Conservation (phyloP, 2,329 filamentous ascomycete genomes). For the Sporothrix inflata region DNA sequence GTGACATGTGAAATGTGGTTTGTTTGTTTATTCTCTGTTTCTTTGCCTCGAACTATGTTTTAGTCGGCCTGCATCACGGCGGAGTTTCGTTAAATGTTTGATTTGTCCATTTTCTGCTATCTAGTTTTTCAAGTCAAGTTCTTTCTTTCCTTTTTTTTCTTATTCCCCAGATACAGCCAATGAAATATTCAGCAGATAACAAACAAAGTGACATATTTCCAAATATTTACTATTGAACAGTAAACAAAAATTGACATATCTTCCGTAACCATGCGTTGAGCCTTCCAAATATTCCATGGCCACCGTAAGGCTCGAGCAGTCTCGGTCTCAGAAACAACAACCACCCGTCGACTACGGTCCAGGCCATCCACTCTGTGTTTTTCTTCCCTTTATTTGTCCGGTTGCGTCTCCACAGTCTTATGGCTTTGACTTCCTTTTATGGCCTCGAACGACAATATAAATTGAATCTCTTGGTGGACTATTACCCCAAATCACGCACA, state of each 20-base stretch:
- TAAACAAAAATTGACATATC: neutral
- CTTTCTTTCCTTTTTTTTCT: neutral
- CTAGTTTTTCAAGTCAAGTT: neutral
- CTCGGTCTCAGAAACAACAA: neutral
- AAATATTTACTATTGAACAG: too few species aligned
- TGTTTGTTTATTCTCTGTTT: neutral
- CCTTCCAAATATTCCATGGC: neutral
- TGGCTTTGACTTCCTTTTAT: neutral
- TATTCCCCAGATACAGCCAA: conserved; percentile 22
- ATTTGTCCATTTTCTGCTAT: neutral
- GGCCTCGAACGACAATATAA: neutral
- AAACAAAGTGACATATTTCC: too few species aligned
- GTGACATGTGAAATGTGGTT: neutral
- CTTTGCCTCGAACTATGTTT: neutral
- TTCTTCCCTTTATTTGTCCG: neutral
- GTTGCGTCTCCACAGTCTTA: too few species aligned
- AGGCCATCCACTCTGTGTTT: neutral
- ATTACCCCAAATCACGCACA: neutral
- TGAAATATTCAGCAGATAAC: neutral
- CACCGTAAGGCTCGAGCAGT: neutral
- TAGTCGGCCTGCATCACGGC: conserved; percentile 7
- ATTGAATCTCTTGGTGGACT: neutral
- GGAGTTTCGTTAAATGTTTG: neutral
- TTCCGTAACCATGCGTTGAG: neutral
- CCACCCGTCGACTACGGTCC: neutral